Evolutionary conservation across 2,329 filamentous ascomycete genomes (phyloP), one percentile per base, ranked within the genome.

Genomic region (Penicillium sp.): DNA sequence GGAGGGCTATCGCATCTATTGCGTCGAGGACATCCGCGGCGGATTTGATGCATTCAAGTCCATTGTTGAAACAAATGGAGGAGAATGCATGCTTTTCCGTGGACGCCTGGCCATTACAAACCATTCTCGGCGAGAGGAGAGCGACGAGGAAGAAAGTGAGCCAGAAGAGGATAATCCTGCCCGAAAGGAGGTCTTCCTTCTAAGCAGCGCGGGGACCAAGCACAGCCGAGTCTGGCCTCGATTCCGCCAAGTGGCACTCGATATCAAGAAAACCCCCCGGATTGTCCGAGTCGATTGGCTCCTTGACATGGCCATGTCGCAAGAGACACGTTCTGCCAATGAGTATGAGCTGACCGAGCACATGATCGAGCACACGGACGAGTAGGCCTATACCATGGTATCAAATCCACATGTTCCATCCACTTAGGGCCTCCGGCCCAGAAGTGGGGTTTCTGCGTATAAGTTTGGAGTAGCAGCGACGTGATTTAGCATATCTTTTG

Each of bases 261-360:
- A 86, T 62, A 87, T 89, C 41, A 87, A 90, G 67, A 91, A 93
- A 82, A 82, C 86, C 61, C 87, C 92, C 2, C 81, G 89, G 49
- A 86, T 99, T 38, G 91, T 97, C 23, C 83, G 83, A 43, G 84
- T 89, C 2, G 92, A 99, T 69, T 99, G 94, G 94, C 72, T 99
- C 64, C 77, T 99, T 53, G 88, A 92, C 67, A 86, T 91, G 56
- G 90, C 91, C 4, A 93, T 99, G 89, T 85, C 84, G 65, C 94
- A 99, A 74, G 81, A 91, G 72, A 77, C 94, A 59, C 78, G 79
- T n/a, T 87, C 85, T 72, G 79, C 85, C 53, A 76, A 85, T 38
- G 82, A 79, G 61, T 91, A 90, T 67, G 74, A 75, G 61, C 49
- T 76, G 56, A 65, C 57, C 16, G 71, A 74, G 43, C 67, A 67